These are phyloP conservation scores for Trichoderma gracile DNA, from an alignment of 2,329 filamentous ascomycete species.

Conservation along the genomic window DNA sequence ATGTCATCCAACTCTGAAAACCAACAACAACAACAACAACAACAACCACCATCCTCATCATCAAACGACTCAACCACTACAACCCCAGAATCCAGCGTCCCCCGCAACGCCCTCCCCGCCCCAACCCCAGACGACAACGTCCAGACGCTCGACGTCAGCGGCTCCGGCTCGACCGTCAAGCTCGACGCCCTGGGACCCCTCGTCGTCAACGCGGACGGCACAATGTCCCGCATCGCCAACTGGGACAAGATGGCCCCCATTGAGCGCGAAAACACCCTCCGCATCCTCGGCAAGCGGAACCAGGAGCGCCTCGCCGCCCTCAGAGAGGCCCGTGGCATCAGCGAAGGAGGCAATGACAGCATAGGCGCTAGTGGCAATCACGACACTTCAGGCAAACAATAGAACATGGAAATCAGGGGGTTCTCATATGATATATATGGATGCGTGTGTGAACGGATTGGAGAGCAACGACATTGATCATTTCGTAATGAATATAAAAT, in stretches of 20 bases:
- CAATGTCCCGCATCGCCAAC: constrained; percentile 69
- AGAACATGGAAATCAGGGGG: background rate
- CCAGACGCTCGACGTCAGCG: constrained; percentile 39
- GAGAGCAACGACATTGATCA: background rate
- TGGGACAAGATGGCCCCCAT: constrained; percentile 71
- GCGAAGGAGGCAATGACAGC: constrained; percentile 11
- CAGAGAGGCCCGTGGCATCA: constrained; percentile 26
- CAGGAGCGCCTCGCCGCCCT: constrained; percentile 60
- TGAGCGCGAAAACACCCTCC: constrained; percentile 66
- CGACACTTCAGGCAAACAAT: constrained; percentile 16
- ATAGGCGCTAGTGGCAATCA: constrained; percentile 24
- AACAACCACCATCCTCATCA: background rate
- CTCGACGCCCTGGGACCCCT: constrained; percentile 71
- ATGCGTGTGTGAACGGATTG: background rate
- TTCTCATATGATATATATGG: background rate
- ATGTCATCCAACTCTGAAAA: constrained; percentile 18
- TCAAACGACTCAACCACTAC: background rate
- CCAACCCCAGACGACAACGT: constrained; percentile 27
- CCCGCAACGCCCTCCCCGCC: constrained; percentile 33
- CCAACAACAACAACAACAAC: background rate
- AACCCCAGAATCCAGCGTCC: background rate
- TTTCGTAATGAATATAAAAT: constrained; percentile 18
- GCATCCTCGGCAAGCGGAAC: constrained; percentile 69
- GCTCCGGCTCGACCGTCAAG: constrained; percentile 46
- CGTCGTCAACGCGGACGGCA: constrained; percentile 72